Conservation (phyloP, 1,284 basidiomycete species). For the Rhodotorula sp. region DNA sequence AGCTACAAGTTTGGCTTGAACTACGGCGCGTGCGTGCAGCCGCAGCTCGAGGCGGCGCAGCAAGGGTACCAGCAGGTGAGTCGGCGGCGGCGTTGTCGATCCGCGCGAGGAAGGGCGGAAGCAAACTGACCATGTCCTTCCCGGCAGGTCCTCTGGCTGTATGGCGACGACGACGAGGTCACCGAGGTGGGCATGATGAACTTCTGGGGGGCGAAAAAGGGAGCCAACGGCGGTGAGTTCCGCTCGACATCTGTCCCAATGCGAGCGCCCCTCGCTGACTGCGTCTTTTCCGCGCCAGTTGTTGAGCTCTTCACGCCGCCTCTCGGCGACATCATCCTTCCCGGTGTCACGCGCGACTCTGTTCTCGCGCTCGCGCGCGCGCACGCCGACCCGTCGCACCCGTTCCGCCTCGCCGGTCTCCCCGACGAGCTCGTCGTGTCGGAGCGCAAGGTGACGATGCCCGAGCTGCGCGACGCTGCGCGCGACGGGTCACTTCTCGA, state of each 20-base stretch:
- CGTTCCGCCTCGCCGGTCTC: constrained; percentile 61
- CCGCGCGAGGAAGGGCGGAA: too few relatives aligned
- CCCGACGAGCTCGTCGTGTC: constrained; percentile 69
- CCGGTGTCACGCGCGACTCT: constrained; percentile 92
- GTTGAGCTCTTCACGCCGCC: constrained; percentile 87
- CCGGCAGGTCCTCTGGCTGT: constrained; percentile 54
- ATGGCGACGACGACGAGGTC: constrained; percentile 67
- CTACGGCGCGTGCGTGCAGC: constrained; percentile 62
- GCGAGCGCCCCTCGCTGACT: not conserved
- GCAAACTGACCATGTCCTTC: not conserved
- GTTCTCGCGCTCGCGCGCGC: constrained; percentile 77
- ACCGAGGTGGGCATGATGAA: constrained; percentile 96
- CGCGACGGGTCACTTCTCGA: constrained; percentile 74
- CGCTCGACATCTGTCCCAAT: not conserved
- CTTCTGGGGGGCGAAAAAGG: constrained; percentile 81
- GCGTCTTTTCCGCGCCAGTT: constrained; percentile 50
- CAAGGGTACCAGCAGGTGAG: constrained; percentile 92
- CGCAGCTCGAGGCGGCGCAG: constrained; percentile 75
- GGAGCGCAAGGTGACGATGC: constrained; percentile 86
- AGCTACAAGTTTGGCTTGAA: constrained; percentile 89
- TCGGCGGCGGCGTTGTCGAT: constrained; percentile 67
- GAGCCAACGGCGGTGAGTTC: constrained; percentile 66
- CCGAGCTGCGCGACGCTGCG: constrained; percentile 75
- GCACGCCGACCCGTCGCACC: constrained; percentile 64
- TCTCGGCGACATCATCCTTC: constrained; percentile 91